Evolutionary conservation across 139 green algal genomes (phyloP).

Genomic region (Dunaliella sp.): DNA sequence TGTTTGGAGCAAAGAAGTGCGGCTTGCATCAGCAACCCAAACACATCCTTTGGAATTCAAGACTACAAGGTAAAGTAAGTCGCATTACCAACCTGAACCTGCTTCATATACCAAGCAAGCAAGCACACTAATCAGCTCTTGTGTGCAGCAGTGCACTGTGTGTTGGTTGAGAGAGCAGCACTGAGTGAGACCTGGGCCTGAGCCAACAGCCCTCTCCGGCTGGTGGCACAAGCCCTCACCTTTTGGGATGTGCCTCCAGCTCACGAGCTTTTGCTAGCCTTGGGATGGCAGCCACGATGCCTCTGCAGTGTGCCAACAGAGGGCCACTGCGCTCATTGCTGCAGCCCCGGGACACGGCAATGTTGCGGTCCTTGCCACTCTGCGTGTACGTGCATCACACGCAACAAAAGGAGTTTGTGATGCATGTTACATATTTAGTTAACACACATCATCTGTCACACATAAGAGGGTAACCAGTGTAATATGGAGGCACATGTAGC

Average conservation of each 20-base stretch:
- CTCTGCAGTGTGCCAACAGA: background rate
- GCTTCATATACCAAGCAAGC: background rate
- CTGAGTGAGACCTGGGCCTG: background rate
- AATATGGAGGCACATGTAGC: no score
- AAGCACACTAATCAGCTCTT: background rate
- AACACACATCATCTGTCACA: no score
- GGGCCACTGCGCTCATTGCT: background rate
- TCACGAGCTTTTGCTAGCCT: slow-evolving; percentile 35
- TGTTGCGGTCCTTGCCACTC: slow-evolving; percentile 28
- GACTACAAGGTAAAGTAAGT: no score
- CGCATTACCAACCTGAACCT: background rate
- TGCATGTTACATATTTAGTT: no score
- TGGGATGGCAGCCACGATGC: slow-evolving; percentile 46
- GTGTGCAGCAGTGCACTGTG: background rate
- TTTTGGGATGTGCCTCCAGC: slow-evolving; percentile 30
- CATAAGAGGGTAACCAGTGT: no score
- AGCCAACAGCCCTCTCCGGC: background rate
- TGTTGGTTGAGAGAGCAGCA: background rate
- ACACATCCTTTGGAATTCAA: no score
- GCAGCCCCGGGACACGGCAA: slow-evolving; percentile 13
- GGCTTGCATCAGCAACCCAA: no score
- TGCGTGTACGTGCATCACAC: no score
- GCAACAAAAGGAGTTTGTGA: no score
- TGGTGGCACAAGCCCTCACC: slow-evolving; percentile 17
- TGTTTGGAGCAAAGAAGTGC: no score